Evolutionary conservation across 2,329 filamentous ascomycete genomes (phyloP).

Genomic region (Fusarium caatingaense): DNA sequence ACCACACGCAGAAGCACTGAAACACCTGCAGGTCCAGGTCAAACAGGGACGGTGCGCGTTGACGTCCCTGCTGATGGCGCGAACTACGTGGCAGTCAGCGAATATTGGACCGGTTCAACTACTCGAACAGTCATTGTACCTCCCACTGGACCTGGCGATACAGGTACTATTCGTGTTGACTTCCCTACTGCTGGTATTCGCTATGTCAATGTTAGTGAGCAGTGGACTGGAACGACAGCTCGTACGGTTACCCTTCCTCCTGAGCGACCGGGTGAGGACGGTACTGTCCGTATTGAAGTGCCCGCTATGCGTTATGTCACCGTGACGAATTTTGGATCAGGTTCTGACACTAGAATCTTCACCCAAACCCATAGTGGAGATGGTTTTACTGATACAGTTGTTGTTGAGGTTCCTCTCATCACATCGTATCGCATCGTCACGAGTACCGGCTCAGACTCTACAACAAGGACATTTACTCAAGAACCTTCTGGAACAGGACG

Average conservation of each 20-base stretch:
- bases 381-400: not conserved
- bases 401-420: not conserved
- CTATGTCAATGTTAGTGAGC: not conserved
- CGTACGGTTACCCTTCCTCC: not conserved
- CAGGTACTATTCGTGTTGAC: not conserved
- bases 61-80: not conserved
- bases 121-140: not conserved
- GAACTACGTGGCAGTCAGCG: not conserved
- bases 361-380: not conserved
- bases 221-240: not conserved
- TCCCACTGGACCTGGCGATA: not conserved
- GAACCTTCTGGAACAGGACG: not conserved
- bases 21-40: not conserved
- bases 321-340: not conserved
- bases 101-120: constrained; percentile 3
- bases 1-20: not conserved
- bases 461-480: not conserved
- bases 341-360: rapidly evolving
- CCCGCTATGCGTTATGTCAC: not conserved
- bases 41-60: not conserved
- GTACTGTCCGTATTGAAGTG: not conserved
- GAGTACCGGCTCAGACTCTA: not conserved
- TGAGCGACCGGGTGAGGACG: not conserved
- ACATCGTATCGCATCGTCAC: not conserved
- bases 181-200: not conserved